Evolutionary conservation across 805 yeast species (phyloP).

Genomic region (Candida nanaspora): DNA sequence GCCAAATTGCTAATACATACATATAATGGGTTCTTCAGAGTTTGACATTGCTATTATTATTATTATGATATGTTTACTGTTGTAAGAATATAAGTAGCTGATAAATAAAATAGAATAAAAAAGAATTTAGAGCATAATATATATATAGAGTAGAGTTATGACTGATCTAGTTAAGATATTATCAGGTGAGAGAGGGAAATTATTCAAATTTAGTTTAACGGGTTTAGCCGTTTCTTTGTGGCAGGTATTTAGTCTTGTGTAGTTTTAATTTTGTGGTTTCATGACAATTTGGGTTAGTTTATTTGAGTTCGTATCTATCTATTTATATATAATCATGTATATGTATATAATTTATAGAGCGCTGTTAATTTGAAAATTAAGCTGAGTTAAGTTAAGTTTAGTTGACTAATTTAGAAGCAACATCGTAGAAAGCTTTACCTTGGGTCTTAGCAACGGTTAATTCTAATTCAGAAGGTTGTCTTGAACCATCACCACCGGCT

Average conservation of each 20-base stretch:
- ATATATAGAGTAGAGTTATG: not conserved
- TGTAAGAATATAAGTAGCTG: too few relatives aligned
- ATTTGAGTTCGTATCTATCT: not conserved
- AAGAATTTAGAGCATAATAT: not conserved
- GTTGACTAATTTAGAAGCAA: slow-evolving; percentile 31
- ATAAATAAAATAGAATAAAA: not conserved
- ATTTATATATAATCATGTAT: too few relatives aligned
- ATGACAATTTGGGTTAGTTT: not conserved
- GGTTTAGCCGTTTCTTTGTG: too few relatives aligned
- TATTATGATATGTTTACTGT: not conserved
- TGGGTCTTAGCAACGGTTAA: slow-evolving; percentile 56
- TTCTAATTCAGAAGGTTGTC: slow-evolving; percentile 60
- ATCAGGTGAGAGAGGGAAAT: too few relatives aligned
- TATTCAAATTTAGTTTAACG: too few relatives aligned
- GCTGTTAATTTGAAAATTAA: too few relatives aligned
- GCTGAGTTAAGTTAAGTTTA: too few relatives aligned
- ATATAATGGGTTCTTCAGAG: slow-evolving; percentile 22
- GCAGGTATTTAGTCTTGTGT: too few relatives aligned
- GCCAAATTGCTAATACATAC: too few relatives aligned
- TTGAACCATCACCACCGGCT: slow-evolving; percentile 71
- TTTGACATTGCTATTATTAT: not conserved
- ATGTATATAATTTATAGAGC: not conserved
- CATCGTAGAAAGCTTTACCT: slow-evolving; percentile 56
- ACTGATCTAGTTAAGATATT: not conserved
- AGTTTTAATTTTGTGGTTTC: too few relatives aligned